Conservation (phyloP, 257 asterid genomes). For the Solanum bulbocastanum region DNA sequence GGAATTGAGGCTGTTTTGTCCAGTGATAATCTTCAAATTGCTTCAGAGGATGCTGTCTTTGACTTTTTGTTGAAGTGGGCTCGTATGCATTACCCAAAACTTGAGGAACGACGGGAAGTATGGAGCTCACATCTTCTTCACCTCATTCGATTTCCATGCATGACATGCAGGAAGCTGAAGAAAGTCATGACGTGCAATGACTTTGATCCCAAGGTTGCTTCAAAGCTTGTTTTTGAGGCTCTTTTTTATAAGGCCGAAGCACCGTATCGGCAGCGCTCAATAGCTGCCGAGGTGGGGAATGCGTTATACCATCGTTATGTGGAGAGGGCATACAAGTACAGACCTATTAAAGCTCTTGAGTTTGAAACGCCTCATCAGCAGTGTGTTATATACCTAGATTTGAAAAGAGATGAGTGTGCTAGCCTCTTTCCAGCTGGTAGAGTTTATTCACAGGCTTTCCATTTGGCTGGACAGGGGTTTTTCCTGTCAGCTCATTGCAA, state of each 20-base stretch:
- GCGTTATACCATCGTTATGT: conserved; percentile 33
- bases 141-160: conserved; percentile 71
- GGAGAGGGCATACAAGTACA: conserved; percentile 69
- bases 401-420: conserved; percentile 57
- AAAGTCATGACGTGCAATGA: conserved; percentile 59
- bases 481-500: conserved; percentile 83
- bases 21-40: conserved; percentile 67
- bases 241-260: conserved; percentile 70
- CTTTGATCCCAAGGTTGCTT: conserved; percentile 44
- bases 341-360: conserved; percentile 70
- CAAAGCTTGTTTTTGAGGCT: conserved; percentile 67
- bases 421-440: conserved; percentile 61
- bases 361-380: conserved; percentile 63
- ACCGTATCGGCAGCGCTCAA: conserved; percentile 55
- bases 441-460: conserved; percentile 74
- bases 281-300: conserved; percentile 31
- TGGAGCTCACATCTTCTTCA: conserved; percentile 48
- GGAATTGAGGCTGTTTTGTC: conserved; percentile 68
- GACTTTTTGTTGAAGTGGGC: conserved; percentile 79
- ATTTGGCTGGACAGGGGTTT: conserved; percentile 78
- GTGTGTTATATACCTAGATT: conserved; percentile 70
- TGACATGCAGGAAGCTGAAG: conserved; percentile 73
- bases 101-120: conserved; percentile 57
- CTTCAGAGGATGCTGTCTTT: conserved; percentile 78
- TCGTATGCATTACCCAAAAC: conserved; percentile 44